Evolutionary conservation across 805 yeast genomes (phyloP), one percentile per base, ranked within the genome.

Genomic region (Candida hungchunana): DNA sequence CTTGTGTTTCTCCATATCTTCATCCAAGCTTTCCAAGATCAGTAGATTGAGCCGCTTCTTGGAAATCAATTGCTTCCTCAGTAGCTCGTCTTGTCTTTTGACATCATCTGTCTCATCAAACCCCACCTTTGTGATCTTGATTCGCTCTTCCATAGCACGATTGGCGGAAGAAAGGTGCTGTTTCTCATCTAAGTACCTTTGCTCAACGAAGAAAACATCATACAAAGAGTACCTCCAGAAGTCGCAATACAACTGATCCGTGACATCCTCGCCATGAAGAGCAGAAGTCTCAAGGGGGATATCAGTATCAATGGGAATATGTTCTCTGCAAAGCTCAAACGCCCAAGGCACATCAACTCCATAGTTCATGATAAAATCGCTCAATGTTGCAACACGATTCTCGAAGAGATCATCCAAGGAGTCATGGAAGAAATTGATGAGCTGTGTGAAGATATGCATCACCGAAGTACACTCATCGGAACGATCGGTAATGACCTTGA

Each of bases 141-240:
- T 46, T 23, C 63, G 61, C 33, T 63, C 68, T 19, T 53, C 57
- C 19, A 67, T 51, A 6, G 68, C 58, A 17, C 53, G 53, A 3
- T 64, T 54, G 20, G 54, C 59, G 1, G 63, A 56, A 22, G 58
- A 52, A 12, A 75, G 48, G 39, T 67, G 74, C 3, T 49, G 46
- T 18, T 60, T 47, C 41, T 77, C 80, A 3, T 53, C 50, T 10
- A 64, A 65, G 52, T 89, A 88, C 3, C 74, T 52, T 1, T 51
- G 45, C 6, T 61, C 60, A 2, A 75, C 69, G 51, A 60, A 80
- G 41, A 73, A 71, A 21, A 88, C 73, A 49, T 88, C 96, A 51
- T 82, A 79, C 7, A 86, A 59, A 0, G 81, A 71, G 22, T 82
- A 62, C 42, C 67, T 75, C 96, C 96, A 89, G 48, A 88, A 89